phyloP scores from a whole-genome alignment of 768 basidiomycete species.

The Ramaria rubella region DNA sequence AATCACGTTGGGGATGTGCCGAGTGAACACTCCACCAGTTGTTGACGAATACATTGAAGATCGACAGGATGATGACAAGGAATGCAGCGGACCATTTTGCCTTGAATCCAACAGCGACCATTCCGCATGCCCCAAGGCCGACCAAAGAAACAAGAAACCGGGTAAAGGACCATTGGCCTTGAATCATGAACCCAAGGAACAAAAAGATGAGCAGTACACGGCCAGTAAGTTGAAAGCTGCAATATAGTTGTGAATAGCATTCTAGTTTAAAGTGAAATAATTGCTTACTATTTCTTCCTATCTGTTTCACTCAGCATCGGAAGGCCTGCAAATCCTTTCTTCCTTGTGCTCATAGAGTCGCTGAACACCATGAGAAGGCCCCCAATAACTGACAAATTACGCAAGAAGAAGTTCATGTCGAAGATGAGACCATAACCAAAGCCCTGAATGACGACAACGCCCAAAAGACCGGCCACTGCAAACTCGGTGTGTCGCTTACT shows the following conservation, averaged over 20 bases:
- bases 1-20: conserved; percentile 92
- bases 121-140: conserved; percentile 85
- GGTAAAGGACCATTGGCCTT: conserved; percentile 83
- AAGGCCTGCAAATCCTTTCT: conserved; percentile 84
- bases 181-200: conserved; percentile 95
- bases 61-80: conserved; percentile 82
- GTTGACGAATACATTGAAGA: conserved; percentile 98
- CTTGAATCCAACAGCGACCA: conserved; percentile 99
- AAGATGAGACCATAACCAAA: conserved; percentile 99
- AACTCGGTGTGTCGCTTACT: conserved; percentile 81
- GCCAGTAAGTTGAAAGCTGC: conserved; percentile 92
- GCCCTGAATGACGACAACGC: conserved; percentile 90
- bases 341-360: conserved; percentile 85
- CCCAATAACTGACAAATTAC: conserved; percentile 95
- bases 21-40: conserved; percentile 97
- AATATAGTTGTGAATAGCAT: neutral
- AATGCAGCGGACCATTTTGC: conserved; percentile 98
- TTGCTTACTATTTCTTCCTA: conserved; percentile 91
- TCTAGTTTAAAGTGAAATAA: neutral
- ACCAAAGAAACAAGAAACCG: conserved; percentile 85
- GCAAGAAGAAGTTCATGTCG: conserved; percentile 99
- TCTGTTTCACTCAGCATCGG: conserved; percentile 90
- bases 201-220: conserved; percentile 98
- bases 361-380: conserved; percentile 99
- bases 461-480: conserved; percentile 83